Conservation (phyloP, 208 protist genomes). For the Trypanosoma scelopori region DNA sequence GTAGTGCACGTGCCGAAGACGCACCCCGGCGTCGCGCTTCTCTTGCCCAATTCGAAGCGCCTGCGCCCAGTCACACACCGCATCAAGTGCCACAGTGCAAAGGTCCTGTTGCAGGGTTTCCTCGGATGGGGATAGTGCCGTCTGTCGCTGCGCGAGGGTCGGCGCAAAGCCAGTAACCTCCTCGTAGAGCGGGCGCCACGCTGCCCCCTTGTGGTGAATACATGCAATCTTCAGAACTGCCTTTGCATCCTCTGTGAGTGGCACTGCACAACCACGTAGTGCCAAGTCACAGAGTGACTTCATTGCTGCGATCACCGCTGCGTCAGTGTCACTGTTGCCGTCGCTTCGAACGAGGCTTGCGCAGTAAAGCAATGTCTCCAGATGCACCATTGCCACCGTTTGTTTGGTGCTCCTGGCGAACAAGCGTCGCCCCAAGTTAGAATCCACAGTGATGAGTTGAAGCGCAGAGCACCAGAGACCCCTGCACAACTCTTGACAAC, state of each 20-base stretch:
- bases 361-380: constrained; percentile 21
- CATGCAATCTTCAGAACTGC: constrained; percentile 24
- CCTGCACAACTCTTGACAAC: constrained; percentile 5
- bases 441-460: constrained; percentile 8
- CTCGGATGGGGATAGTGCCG: constrained; percentile 13
- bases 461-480: constrained; percentile 18
- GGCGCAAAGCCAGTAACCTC: constrained; percentile 25
- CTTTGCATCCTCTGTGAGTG: constrained; percentile 28
- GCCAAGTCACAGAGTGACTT: constrained; percentile 16
- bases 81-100: constrained; percentile 5
- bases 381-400: neutral
- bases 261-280: neutral
- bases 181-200: constrained; percentile 24
- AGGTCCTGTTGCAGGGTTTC: constrained; percentile 17
- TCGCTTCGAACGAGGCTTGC: constrained; percentile 15
- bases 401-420: constrained; percentile 1
- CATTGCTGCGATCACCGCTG: constrained; percentile 16
- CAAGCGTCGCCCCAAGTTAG: constrained; percentile 4
- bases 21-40: constrained; percentile 27
- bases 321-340: neutral
- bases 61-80: constrained; percentile 17
- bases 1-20: constrained; percentile 30
- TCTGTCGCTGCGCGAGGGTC: constrained; percentile 14
- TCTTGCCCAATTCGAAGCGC: constrained; percentile 20
- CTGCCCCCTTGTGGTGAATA: constrained; percentile 13